Percentiles rank a stretch among this genome's conserved stretches.
Evolutionary conservation across 176 grass and related monocot species (phyloP).

Genomic region (Leersia perrieri): DNA sequence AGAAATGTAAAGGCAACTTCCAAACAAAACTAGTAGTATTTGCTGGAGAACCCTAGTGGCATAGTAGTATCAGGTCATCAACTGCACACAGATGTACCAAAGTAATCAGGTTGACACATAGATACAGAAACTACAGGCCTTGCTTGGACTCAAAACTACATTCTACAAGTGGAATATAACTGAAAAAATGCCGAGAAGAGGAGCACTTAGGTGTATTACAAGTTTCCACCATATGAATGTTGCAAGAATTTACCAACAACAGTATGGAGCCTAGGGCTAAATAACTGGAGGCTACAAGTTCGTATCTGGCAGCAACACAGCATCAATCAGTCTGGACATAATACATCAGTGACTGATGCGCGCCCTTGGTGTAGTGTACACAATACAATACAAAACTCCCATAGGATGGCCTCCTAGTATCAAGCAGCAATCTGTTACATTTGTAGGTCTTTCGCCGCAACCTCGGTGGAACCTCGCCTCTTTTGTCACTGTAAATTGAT

Average conservation of each 20-base stretch:
- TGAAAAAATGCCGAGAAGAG: background rate
- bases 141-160: conserved; percentile 37
- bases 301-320: conserved; percentile 44
- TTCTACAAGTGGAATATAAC: conserved; percentile 37
- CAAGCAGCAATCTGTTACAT: conserved; percentile 38
- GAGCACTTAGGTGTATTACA: conserved; percentile 23
- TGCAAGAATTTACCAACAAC: conserved; percentile 27
- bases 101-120: conserved; percentile 31
- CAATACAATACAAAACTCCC: conserved; percentile 53
- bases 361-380: conserved; percentile 51
- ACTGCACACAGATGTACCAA: conserved; percentile 22
- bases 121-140: conserved; percentile 38
- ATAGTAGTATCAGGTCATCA: background rate
- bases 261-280: conserved; percentile 35
- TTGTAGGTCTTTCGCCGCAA: conserved; percentile 2
- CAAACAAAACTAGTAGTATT: background rate
- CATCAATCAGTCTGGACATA: conserved; percentile 38
- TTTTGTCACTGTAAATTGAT: conserved; percentile 32
- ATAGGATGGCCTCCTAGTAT: conserved; percentile 36
- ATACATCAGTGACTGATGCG: conserved; percentile 21
- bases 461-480: background rate
- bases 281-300: conserved; percentile 55
- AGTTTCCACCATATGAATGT: conserved; percentile 12
- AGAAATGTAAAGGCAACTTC: background rate
- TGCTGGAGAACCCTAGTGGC: background rate